Percentiles rank a stretch among this genome's conserved stretches.
These are phyloP conservation scores for Penicillium longicatenatum DNA, from an alignment of 495 filamentous ascomycete genomes.

Conservation along the genomic window DNA sequence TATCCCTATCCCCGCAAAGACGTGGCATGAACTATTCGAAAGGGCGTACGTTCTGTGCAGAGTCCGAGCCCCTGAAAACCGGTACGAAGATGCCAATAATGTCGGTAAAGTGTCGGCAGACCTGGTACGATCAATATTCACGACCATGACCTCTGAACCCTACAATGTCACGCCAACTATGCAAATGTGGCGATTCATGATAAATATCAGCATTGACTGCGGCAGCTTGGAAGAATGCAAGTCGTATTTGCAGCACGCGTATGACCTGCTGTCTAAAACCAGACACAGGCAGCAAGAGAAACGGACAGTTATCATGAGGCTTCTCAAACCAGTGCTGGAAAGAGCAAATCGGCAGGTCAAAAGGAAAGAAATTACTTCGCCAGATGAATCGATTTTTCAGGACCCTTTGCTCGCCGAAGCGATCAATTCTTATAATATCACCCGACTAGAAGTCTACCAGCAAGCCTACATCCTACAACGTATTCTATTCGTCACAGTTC, in stretches of 20 bases:
- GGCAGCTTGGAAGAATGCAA: constrained; percentile 24
- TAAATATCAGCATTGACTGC: constrained; percentile 35
- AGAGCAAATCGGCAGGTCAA: background rate
- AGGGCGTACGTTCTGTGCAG: constrained; percentile 58
- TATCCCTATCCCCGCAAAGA: constrained; percentile 45
- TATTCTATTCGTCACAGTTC: constrained; percentile 7
- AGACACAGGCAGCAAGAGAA: constrained; percentile 29
- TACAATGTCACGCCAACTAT: constrained; percentile 58
- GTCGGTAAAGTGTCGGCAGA: constrained; percentile 38
- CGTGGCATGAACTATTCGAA: constrained; percentile 62
- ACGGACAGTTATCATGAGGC: constrained; percentile 26
- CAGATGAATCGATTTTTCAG: constrained; percentile 14
- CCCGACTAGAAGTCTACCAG: constrained; percentile 36
- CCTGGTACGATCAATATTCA: constrained; percentile 49
- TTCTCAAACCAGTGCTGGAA: constrained; percentile 21
- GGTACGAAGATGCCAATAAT: constrained; percentile 1
- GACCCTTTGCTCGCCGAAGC: constrained; percentile 36
- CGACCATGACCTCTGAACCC: constrained; percentile 57
- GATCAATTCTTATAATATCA: constrained; percentile 39
- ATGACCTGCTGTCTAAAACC: constrained; percentile 34
- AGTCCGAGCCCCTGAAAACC: constrained; percentile 22
- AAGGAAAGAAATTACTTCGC: background rate
- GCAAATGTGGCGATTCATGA: constrained; percentile 52
- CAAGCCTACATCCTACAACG: constrained; percentile 27
- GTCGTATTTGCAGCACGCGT: constrained; percentile 30